Evolutionary conservation across 2,329 filamentous ascomycete species (phyloP), one percentile per base, ranked within the genome.

Genomic region (Hypoxylon sp.): DNA sequence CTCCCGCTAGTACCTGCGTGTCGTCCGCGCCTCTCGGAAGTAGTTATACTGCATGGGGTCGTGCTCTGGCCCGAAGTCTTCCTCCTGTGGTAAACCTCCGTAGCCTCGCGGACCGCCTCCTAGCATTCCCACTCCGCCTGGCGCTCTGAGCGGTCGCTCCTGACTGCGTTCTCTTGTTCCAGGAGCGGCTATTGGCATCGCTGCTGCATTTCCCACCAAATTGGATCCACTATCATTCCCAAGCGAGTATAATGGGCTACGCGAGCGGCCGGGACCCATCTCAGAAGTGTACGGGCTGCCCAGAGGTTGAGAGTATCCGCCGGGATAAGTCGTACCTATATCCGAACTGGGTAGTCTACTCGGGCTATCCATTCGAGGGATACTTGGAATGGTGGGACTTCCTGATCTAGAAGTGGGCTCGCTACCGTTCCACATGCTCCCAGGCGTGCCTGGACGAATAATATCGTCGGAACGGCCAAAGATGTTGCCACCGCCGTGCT

Each of bases 401-500:
- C 80, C 83, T 0, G 86, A 84, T 29, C 86, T 77, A 0, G 85
- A 87, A 30, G 76, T 73, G 2, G 73, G 68, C 16, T 82, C 82
- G 14, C 81, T 81, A 2, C 77, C 79, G 41, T 80, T 80, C 63
- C 78, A 82, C 50, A 83, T 78, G 27, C 85, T 87, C 11, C 83
- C 82, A 0, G 90, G 89, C 0, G 90, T 91, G 16, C 84, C 87
- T 0, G 89, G 86, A 1, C 90, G 84, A 14, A 85, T 78, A 1
- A 89, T 79, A 66, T 91, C 90, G 23, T 82, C 80, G 1, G 85
- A 79, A 12, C 81, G 84, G 2, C 90, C 91, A 67, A 87, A 90
- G 5, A 90, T 82, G 30, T 88, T 86, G 21, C 91, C 91, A 4
- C 91, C 94, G n/a, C 93, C 93, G 70, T 94, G 91, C 58, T 96